Conservation (phyloP, 495 filamentous ascomycete species). For the Tuber microsphaerosporum region DNA sequence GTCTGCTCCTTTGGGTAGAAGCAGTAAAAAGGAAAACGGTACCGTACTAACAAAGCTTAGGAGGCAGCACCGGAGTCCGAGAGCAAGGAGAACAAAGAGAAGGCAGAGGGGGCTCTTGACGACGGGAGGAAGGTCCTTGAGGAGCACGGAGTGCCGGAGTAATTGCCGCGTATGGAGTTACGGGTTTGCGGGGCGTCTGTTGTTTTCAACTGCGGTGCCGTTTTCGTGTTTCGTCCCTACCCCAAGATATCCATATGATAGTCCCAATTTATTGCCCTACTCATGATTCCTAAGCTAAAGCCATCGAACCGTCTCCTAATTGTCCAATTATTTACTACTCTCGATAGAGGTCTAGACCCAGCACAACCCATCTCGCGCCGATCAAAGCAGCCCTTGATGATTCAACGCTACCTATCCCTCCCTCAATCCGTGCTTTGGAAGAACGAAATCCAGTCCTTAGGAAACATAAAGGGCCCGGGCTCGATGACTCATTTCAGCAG, state of each 20-base stretch:
- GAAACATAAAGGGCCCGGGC: too few relatives aligned
- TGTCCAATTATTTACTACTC: background rate
- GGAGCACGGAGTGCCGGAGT: conserved; percentile 16
- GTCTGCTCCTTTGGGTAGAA: background rate
- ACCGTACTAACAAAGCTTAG: background rate
- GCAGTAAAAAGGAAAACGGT: background rate
- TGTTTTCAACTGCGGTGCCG: background rate
- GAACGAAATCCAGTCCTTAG: too few relatives aligned
- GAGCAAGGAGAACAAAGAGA: conserved; percentile 39
- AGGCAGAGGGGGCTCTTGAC: conserved; percentile 33
- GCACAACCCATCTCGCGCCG: background rate
- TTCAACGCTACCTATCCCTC: too few relatives aligned
- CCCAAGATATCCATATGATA: background rate
- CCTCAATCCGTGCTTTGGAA: too few relatives aligned
- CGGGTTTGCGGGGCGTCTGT: background rate
- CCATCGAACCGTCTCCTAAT: background rate
- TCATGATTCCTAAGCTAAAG: background rate
- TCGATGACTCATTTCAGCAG: too few relatives aligned
- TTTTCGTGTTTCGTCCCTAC: background rate
- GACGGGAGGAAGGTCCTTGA: conserved; percentile 22
- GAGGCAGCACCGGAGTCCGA: conserved; percentile 43
- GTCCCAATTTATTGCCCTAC: background rate
- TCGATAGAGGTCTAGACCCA: background rate
- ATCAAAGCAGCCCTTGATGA: too few relatives aligned
- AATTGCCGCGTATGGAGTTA: background rate